These are phyloP conservation scores for Rosa lucieae DNA, from an alignment of 306 rosid species.

Conservation along the genomic window DNA sequence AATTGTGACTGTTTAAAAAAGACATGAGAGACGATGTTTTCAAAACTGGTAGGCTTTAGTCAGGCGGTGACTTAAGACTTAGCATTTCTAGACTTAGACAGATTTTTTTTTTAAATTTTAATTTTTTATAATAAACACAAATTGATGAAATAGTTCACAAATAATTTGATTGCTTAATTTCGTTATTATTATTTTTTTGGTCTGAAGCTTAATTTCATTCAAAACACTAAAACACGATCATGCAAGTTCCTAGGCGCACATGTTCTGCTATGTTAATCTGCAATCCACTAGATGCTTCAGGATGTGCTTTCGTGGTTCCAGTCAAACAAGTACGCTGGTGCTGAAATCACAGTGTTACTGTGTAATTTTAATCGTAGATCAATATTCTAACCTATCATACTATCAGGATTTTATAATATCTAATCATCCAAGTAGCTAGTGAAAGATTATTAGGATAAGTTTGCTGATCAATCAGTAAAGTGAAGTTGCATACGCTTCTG, in stretches of 20 bases:
- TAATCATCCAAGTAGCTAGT: neutral
- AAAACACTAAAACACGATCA: no score
- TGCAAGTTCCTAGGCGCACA: no score
- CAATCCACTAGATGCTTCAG: neutral
- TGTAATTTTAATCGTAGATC: neutral
- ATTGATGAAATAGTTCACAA: no score
- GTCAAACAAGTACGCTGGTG: conserved; percentile 2
- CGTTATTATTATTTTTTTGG: no score
- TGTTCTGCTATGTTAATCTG: neutral
- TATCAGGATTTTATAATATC: neutral
- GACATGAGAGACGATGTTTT: neutral
- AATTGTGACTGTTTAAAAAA: neutral
- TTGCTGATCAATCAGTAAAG: neutral
- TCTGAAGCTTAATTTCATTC: no score
- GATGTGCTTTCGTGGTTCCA: neutral
- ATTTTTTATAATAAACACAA: no score
- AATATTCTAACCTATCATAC: neutral
- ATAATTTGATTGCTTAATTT: no score
- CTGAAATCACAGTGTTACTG: neutral
- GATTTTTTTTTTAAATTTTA: no score
- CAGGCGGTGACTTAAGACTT: no score
- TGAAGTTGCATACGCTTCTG: neutral
- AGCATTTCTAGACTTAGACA: no score
- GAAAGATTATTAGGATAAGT: neutral
- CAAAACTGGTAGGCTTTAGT: no score